Evolutionary conservation across 768 basidiomycete species (phyloP).

Genomic region (Suillus fuscotomentosus): DNA sequence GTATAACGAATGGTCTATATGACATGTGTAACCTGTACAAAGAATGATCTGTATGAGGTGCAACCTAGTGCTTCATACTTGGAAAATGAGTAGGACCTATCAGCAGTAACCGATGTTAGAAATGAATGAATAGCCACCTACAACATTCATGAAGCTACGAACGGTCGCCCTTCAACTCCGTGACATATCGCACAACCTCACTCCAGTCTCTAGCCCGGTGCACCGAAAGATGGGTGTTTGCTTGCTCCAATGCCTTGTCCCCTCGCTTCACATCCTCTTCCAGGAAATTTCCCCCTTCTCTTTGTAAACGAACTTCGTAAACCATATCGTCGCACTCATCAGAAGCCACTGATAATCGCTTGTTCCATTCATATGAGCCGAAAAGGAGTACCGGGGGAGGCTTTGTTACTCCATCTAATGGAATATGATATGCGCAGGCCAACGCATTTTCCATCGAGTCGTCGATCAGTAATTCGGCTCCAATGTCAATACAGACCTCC

Average conservation of each 20-base stretch:
- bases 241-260: slow-evolving; percentile 42
- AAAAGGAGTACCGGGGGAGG: slow-evolving; percentile 68
- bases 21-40: background rate
- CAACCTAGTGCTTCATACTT: background rate
- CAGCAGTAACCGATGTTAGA: background rate
- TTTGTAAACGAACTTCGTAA: slow-evolving; percentile 49
- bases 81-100: background rate
- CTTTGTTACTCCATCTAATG: slow-evolving; percentile 10
- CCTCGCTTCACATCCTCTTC: slow-evolving; percentile 38
- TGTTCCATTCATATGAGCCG: slow-evolving; percentile 77
- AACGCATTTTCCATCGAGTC: slow-evolving; percentile 80
- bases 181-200: slow-evolving; percentile 39
- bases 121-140: background rate
- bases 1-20: background rate
- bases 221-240: slow-evolving; percentile 41
- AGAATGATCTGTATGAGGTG: background rate
- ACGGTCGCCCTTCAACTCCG: background rate
- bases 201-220: slow-evolving; percentile 57
- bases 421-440: slow-evolving; percentile 42
- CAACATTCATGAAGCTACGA: background rate
- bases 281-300: slow-evolving; percentile 55
- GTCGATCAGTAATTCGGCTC: slow-evolving; percentile 69
- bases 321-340: slow-evolving; percentile 52
- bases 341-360: slow-evolving; percentile 46
- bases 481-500: slow-evolving; percentile 65